Conservation (phyloP, 176 grass and related monocot genomes). For the Zoysia japonica region DNA sequence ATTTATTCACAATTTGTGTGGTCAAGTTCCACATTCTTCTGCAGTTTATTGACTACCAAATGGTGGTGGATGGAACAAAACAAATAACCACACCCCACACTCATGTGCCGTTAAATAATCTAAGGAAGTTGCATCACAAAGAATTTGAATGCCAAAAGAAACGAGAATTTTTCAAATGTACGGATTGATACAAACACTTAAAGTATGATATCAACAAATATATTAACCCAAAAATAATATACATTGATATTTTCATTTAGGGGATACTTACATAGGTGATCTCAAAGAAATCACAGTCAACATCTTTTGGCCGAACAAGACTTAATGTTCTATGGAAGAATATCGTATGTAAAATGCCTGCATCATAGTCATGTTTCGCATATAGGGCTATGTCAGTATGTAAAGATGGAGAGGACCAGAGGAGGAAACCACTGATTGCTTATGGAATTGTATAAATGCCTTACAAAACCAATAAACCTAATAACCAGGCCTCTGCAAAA, state of each 20-base stretch:
- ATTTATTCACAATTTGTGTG: neutral
- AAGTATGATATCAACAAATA: neutral
- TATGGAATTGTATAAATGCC: no score
- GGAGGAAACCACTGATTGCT: no score
- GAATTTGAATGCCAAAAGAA: neutral
- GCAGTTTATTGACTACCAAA: neutral
- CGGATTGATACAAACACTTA: neutral
- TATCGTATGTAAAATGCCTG: conserved; percentile 89
- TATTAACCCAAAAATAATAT: neutral
- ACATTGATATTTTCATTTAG: neutral
- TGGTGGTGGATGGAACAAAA: neutral
- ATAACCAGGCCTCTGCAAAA: neutral
- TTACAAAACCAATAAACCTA: neutral
- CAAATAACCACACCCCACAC: neutral
- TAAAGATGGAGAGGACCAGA: neutral
- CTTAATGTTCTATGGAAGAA: conserved; percentile 89
- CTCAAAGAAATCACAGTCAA: conserved; percentile 77
- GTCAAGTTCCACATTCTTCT: neutral
- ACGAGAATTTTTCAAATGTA: neutral
- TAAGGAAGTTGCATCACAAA: neutral
- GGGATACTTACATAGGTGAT: conserved; percentile 64
- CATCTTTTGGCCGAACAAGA: conserved; percentile 87
- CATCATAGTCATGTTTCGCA: conserved; percentile 14
- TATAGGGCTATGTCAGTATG: neutral
- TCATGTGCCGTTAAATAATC: neutral